Conservation (phyloP, 164 flowering plant species). For the Santalum album region DNA sequence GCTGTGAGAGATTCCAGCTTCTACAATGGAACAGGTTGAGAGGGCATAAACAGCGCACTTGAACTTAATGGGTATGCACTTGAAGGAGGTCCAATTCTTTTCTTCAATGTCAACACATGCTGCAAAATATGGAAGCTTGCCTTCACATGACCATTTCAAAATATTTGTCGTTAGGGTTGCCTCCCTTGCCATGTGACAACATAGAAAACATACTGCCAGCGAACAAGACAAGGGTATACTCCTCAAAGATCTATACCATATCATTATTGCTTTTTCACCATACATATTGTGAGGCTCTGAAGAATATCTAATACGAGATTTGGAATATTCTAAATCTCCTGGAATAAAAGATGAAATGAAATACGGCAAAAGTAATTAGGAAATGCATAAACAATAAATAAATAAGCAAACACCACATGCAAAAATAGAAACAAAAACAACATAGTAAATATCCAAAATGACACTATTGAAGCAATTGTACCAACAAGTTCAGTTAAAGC, state of each 20-base stretch:
- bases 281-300: constrained; percentile 48
- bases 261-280: constrained; percentile 43
- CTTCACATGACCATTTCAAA: constrained; percentile 62
- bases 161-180: constrained; percentile 72
- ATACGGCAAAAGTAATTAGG: too few species aligned
- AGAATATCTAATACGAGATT: constrained; percentile 13
- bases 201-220: constrained; percentile 58
- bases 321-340: constrained; percentile 21
- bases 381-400: too few species aligned
- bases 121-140: constrained; percentile 75
- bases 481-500: too few species aligned
- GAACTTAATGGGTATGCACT: constrained; percentile 48
- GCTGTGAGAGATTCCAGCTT: constrained; percentile 65
- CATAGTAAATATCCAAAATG: too few species aligned
- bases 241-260: constrained; percentile 59
- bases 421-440: too few species aligned
- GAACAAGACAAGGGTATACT: constrained; percentile 50
- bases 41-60: constrained; percentile 68
- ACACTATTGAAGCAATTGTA: too few species aligned
- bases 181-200: constrained; percentile 76
- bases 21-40: constrained; percentile 29
- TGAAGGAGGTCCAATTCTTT: constrained; percentile 32
- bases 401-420: too few species aligned
- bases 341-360: constrained; percentile 11
- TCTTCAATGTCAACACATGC: constrained; percentile 60